phyloP scores from a whole-genome alignment of 108 stramenopile species.

The Fistulifera pelliculosa region DNA sequence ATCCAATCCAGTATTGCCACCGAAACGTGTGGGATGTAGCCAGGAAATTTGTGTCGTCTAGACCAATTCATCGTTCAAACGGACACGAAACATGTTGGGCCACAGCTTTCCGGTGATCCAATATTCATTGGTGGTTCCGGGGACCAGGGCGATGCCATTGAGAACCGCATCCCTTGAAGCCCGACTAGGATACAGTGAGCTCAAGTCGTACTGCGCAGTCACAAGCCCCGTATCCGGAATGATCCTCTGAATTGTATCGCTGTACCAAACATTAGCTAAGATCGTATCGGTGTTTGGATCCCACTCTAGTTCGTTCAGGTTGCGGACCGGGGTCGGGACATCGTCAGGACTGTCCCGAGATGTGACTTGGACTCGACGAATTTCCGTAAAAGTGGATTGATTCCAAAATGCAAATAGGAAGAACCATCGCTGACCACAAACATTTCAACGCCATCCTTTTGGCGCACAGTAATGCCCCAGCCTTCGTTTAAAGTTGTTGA shows the following conservation, averaged over 20 bases:
- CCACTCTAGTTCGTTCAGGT: constrained; percentile 74
- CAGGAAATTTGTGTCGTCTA: too few species aligned
- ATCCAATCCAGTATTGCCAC: too few species aligned
- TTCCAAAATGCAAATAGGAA: constrained; percentile 56
- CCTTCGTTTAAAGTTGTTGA: constrained; percentile 53
- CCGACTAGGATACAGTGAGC: constrained; percentile 19
- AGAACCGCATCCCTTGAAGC: constrained; percentile 34
- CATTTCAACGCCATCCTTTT: constrained; percentile 13
- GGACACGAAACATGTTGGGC: constrained; percentile 57
- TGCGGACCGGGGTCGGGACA: constrained; percentile 9
- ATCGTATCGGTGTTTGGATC: constrained; percentile 29
- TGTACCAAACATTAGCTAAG: constrained; percentile 69
- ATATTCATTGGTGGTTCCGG: constrained; percentile 24
- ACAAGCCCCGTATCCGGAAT: constrained; percentile 50
- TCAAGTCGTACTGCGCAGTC: constrained; percentile 44
- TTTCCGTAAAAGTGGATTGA: constrained; percentile 27
- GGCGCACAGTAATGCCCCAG: constrained; percentile 75
- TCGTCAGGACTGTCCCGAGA: not conserved
- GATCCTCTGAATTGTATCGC: constrained; percentile 56
- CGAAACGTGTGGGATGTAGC: too few species aligned
- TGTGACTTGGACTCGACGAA: constrained; percentile 14
- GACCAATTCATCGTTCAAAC: constrained; percentile 16
- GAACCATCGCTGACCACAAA: constrained; percentile 75
- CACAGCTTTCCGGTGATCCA: constrained; percentile 75
- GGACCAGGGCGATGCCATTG: constrained; percentile 67